Evolutionary conservation across 352 stramenopile genomes (phyloP).

Genomic region (Stramenopiles sp.): DNA sequence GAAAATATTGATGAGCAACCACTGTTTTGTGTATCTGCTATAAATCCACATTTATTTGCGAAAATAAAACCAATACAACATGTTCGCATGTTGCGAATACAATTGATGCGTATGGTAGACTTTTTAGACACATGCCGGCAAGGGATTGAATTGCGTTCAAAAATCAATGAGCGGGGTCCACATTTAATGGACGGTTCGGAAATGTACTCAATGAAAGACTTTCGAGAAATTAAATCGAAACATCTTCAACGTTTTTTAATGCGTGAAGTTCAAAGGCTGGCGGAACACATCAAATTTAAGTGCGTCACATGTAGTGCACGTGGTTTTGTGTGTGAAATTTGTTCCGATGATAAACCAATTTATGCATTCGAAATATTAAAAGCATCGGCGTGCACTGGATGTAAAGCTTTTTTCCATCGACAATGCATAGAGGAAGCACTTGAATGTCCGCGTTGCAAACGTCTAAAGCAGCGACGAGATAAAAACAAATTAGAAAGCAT

Average conservation of each 20-base stretch:
- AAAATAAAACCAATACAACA: neutral
- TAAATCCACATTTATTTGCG: neutral
- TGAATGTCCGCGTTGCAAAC: neutral
- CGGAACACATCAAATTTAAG: neutral
- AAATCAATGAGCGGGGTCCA: neutral
- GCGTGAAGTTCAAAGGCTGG: neutral
- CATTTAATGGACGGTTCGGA: neutral
- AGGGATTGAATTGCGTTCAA: neutral
- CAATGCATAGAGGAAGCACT: neutral
- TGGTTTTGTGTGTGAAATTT: constrained; percentile 6
- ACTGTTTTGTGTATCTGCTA: neutral
- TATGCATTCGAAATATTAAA: constrained; percentile 6
- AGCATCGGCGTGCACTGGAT: neutral
- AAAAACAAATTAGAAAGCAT: too few relatives aligned
- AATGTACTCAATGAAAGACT: neutral
- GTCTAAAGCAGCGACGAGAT: neutral
- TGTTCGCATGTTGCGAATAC: neutral
- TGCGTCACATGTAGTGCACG: neutral
- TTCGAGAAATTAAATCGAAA: neutral
- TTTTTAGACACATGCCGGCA: neutral
- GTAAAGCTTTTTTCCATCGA: constrained; percentile 3
- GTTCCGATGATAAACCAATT: neutral
- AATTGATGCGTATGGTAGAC: constrained; percentile 4
- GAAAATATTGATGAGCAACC: constrained; percentile 1
- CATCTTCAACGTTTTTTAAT: neutral